These are phyloP conservation scores for Rosellinia necatrix DNA, from an alignment of 2,329 filamentous ascomycete genomes.

Conservation along the genomic window DNA sequence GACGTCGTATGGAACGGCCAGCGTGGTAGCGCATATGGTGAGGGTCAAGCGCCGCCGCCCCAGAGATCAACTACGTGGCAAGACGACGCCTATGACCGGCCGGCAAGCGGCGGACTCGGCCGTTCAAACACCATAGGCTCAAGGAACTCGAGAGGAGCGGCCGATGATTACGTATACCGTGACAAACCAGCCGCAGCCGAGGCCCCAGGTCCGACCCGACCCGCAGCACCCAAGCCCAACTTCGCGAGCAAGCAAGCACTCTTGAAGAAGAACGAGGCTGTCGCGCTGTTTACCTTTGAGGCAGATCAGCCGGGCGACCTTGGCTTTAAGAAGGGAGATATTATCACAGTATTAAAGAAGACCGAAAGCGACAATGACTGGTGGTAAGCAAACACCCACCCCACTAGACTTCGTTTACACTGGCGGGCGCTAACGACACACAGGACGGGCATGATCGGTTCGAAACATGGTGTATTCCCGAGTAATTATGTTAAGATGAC, in stretches of 20 bases:
- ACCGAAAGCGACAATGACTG: slow-evolving; percentile 94
- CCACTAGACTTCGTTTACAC: not conserved
- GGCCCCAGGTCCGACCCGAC: slow-evolving; percentile 70
- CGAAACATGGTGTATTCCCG: slow-evolving; percentile 88
- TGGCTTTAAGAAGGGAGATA: slow-evolving; percentile 94
- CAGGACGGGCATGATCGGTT: slow-evolving; percentile 87
- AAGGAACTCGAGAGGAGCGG: slow-evolving; percentile 45
- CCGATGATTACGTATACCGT: slow-evolving; percentile 52
- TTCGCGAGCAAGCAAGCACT: slow-evolving; percentile 65
- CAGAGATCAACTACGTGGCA: slow-evolving; percentile 73
- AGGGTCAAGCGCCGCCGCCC: slow-evolving; percentile 45
- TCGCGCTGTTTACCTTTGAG: slow-evolving; percentile 93
- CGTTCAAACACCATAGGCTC: slow-evolving; percentile 59
- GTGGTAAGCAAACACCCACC: slow-evolving; percentile 66
- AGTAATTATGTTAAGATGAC: slow-evolving; percentile 76
- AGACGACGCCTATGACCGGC: slow-evolving; percentile 74
- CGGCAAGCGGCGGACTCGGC: slow-evolving; percentile 46
- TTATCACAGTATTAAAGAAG: slow-evolving; percentile 93
- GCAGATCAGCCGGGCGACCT: slow-evolving; percentile 90
- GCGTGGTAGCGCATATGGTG: slow-evolving; percentile 67
- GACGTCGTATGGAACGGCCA: slow-evolving; percentile 83
- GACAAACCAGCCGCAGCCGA: slow-evolving; percentile 45
- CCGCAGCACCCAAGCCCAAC: slow-evolving; percentile 86
- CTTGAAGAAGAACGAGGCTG: slow-evolving; percentile 75
- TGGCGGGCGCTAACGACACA: not conserved